Base-by-base conservation (phyloP, 2,329 filamentous ascomycete species). In the Pestalotiopsis sp. region DNA sequence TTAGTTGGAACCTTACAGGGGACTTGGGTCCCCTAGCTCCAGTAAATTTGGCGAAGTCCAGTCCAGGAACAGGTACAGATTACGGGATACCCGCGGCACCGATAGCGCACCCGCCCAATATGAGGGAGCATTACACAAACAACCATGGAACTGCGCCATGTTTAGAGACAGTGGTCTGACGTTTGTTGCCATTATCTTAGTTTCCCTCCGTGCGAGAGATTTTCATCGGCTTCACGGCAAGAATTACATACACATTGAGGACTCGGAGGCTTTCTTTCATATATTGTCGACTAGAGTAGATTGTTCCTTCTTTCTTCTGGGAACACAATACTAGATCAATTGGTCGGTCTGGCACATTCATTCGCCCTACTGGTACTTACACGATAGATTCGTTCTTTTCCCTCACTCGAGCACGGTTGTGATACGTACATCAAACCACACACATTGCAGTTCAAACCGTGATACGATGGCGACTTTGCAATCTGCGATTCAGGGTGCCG, bases 401-500 rank as follows among this genome's bases (percentile, higher is more conserved):
- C 25, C 6, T 17, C 20, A 13, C 23, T 59, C 25, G 11, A 23
- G 25, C 5, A 59, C 14, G 12, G 23, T 27, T 20, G 45, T 52
- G 57, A 59, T 59, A 59, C n/a, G 57, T 13, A 27, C 23, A 58
- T 59, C 57, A 36, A 20, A n/a, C 7, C 57, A 25, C 25, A 27
- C 14, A n/a, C 45, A 5, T 52, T 20, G 45, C 14, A 13, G 31
- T 9, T 2, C 36, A 36, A n/a, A 17, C 6, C n/a, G 59, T 39
- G n/a, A 41, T 39, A 65, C 52, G 38, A 77, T 78, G 76, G 68
- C 76, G 6, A 87, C 86, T n/a, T 82, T 87, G 67, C 82, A 86
- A 71, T 82, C 81, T 70, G 83, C 85, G 76, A 83, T 87, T 74
- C 79, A 82, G 65, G 85, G 85, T 77, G 77, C 77, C 55, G 77